phyloP scores from a whole-genome alignment of 1,139 yeast genomes.

The Geotrichum australiense region DNA sequence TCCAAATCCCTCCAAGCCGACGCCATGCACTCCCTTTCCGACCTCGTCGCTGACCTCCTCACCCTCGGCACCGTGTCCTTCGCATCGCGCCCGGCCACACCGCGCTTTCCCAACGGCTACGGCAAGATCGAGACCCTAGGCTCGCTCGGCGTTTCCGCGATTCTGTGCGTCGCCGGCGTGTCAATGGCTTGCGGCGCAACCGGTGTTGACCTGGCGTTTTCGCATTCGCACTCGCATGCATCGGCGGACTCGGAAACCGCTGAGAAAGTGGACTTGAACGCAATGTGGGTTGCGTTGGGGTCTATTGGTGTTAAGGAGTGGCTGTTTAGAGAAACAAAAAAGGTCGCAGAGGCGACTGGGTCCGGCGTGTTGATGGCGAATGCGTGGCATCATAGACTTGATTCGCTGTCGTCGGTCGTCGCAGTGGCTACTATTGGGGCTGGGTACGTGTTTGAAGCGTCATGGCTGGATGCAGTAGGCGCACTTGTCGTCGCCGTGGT shows the following conservation, averaged over 20 bases:
- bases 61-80: constrained; percentile 84
- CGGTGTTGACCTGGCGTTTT: constrained; percentile 31
- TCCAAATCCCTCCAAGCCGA: constrained; percentile 93
- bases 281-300: constrained; percentile 92
- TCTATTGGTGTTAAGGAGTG: constrained; percentile 83
- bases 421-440: constrained; percentile 84
- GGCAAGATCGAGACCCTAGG: constrained; percentile 93
- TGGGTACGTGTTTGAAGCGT: constrained; percentile 67
- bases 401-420: constrained; percentile 83
- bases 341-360: constrained; percentile 66
- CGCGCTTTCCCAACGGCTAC: constrained; percentile 73
- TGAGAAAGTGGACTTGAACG: constrained; percentile 67
- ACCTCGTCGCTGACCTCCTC: constrained; percentile 78
- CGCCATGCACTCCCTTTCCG: constrained; percentile 90
- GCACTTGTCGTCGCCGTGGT: constrained; percentile 77
- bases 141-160: constrained; percentile 75
- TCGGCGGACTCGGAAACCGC: neutral
- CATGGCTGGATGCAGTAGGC: constrained; percentile 87
- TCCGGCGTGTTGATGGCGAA: constrained; percentile 90
- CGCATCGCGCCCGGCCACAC: constrained; percentile 57
- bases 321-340: constrained; percentile 73
- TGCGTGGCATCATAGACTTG: constrained; percentile 98
- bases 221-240: constrained; percentile 22
- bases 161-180: constrained; percentile 77
- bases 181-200: constrained; percentile 88